Conservation (phyloP, 208 protist genomes). For the Wallacemonas sp. region DNA sequence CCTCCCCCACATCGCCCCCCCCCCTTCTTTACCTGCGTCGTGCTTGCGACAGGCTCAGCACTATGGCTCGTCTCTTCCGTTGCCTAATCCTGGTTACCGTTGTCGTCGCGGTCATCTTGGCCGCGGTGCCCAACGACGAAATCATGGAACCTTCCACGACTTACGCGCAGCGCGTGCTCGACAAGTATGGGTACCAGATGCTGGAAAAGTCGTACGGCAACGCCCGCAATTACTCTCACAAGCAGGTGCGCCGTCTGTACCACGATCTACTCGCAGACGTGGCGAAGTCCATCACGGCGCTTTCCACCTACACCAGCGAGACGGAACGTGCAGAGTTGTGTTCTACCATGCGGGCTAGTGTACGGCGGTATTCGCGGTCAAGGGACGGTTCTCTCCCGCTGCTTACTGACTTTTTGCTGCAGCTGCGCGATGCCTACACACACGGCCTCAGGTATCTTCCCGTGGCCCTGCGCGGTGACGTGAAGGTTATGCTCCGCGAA, state of each 20-base stretch:
- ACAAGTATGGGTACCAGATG: slow-evolving; percentile 10
- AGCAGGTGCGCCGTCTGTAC: slow-evolving; percentile 39
- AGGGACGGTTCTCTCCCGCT: slow-evolving; percentile 34
- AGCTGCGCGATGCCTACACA: slow-evolving; percentile 60
- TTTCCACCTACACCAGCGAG: neutral
- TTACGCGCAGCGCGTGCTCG: slow-evolving; percentile 8
- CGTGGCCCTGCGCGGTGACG: slow-evolving; percentile 27
- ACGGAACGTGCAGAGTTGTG: slow-evolving; percentile 30
- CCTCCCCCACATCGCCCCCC: neutral
- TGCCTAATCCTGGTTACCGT: slow-evolving; percentile 3
- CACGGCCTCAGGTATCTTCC: slow-evolving; percentile 48
- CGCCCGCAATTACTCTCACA: slow-evolving; percentile 39
- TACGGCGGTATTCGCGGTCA: slow-evolving; percentile 50
- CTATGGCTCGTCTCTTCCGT: slow-evolving; percentile 6
- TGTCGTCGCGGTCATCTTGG: neutral
- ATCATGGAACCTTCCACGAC: neutral
- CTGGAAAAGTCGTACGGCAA: slow-evolving; percentile 33
- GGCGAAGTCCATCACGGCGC: slow-evolving; percentile 13
- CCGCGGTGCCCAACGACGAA: slow-evolving; percentile 8
- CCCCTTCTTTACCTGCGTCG: too few relatives aligned
- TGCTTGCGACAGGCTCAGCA: too few relatives aligned
- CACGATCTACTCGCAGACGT: slow-evolving; percentile 33
- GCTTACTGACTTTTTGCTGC: slow-evolving; percentile 38
- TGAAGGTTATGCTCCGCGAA: slow-evolving; percentile 17
- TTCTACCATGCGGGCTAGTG: slow-evolving; percentile 34